Conservation (phyloP, 2,329 filamentous ascomycete species). For the Colletotrichum navitas region DNA sequence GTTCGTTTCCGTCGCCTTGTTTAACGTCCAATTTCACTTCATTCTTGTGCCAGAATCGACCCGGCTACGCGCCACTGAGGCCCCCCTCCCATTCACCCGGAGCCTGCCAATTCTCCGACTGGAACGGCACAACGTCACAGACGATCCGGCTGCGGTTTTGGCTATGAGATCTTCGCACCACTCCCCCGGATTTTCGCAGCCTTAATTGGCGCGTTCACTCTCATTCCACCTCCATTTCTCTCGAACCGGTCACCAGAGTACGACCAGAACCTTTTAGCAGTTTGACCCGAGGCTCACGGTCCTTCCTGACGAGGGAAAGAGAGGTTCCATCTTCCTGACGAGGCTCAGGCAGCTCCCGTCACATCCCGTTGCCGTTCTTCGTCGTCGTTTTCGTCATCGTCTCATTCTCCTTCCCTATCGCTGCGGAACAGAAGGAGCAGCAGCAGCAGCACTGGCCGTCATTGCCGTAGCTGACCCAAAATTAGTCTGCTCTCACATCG, state of each 20-base stretch:
- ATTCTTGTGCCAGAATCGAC: constrained; percentile 38
- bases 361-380: not conserved
- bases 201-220: constrained; percentile 22
- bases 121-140: constrained; percentile 19
- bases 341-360: constrained; percentile 8
- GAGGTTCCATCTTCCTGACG: not conserved
- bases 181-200: constrained; percentile 39
- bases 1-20: constrained; percentile 20
- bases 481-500: not conserved
- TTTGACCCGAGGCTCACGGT: not conserved
- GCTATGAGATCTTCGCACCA: constrained; percentile 31
- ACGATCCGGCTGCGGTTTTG: constrained; percentile 34
- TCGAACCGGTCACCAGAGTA: not conserved
- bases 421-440: not conserved
- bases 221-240: constrained; percentile 22
- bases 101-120: constrained; percentile 37
- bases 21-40: constrained; percentile 26
- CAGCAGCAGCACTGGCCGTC: constrained; percentile 50
- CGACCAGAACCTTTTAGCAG: not conserved
- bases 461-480: constrained; percentile 39
- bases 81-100: constrained; percentile 11
- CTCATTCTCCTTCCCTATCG: not conserved
- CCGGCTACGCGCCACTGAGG: constrained; percentile 12
- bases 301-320: not conserved
- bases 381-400: not conserved